Evolutionary conservation across 148 eudicot species (phyloP).

Genomic region (Chenopodium berlandieri): DNA sequence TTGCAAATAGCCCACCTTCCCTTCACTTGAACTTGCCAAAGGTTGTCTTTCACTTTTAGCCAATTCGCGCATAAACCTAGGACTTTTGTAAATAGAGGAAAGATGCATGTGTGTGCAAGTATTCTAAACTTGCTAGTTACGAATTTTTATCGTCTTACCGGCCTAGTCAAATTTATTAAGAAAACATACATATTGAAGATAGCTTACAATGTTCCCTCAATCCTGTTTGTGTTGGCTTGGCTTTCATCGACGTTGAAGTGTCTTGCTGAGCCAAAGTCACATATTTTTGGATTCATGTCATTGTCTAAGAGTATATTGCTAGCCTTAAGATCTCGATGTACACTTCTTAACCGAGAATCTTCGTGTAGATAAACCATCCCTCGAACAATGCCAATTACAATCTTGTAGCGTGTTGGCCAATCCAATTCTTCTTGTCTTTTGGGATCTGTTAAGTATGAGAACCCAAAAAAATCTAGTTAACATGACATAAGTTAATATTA

Average conservation of each 20-base stretch:
- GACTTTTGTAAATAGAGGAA: no score
- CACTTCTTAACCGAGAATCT: conserved; percentile 33
- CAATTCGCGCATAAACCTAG: no score
- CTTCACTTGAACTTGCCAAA: no score
- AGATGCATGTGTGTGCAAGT: no score
- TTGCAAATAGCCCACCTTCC: no score
- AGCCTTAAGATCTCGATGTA: conserved; percentile 40
- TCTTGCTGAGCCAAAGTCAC: conserved; percentile 20
- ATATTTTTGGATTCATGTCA: conserved; percentile 36
- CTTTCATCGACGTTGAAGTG: conserved; percentile 33
- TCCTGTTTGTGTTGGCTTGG: conserved; percentile 25
- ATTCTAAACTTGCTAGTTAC: no score
- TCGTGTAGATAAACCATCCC: conserved; percentile 38
- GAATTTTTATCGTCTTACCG: no score
- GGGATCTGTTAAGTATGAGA: conserved; percentile 3
- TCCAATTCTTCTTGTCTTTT: conserved; percentile 4
- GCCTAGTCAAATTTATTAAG: no score
- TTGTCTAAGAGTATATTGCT: conserved; percentile 39
- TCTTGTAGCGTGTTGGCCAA: conserved; percentile 26
- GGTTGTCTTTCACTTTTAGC: no score
- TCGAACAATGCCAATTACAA: conserved; percentile 20
- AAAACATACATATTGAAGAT: no score
- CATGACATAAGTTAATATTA: no score
- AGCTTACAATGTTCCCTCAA: conserved; percentile 30
- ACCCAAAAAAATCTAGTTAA: no score